Evolutionary conservation across 2,329 filamentous ascomycete genomes (phyloP), one percentile per base, ranked within the genome.

Genomic region (Botrytis fragariae): DNA sequence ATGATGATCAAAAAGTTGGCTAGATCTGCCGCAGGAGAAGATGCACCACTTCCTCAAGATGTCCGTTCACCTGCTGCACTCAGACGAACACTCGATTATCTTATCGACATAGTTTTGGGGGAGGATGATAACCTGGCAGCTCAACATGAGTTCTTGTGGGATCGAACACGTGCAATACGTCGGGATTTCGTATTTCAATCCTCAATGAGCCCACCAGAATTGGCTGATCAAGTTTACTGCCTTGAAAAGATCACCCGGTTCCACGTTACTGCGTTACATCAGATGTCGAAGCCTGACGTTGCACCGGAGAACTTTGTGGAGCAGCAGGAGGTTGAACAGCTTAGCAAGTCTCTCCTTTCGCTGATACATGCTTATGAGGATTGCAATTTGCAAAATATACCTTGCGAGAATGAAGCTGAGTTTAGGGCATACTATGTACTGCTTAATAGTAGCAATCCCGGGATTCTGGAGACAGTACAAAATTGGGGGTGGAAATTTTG

Each of bases 171-270:
- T 73, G 89, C 89, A 14, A 89, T 92, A 73, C 88, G 90, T 37
- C 87, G 90, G 75, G 90, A 92, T 78, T 91, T 92, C 77, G 89
- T 89, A 29, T 91, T 92, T 74, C 90, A 92, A 75, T 90, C 89
- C 6, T 86, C 86, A 70, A 85, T 91, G 81, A 86, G 84, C 4
- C 79, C 84, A 60, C 73, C 76, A 2, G 89, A 91, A 76, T 85
- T 89, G 78, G 84, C 83, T 39, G 85, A 87, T 32, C 86, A 91
- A 76, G 85, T 92, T 16, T 89, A 90, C 78, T 89, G 89, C 54
- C 83, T 92, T 35, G 90, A 92, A 79, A 88, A 87, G 37, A 91
- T 92, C 73, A 86, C 88, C 20, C 86, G 90, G 70, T 92, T 92
- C 73, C 90, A 92, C 79, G 89, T 90, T 59, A 88, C 88, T 9